Evolutionary conservation across 228 moss, liverwort and hornwort species (phyloP), one percentile per base, ranked within the genome.

Genomic region (Sphagnum fallax): DNA sequence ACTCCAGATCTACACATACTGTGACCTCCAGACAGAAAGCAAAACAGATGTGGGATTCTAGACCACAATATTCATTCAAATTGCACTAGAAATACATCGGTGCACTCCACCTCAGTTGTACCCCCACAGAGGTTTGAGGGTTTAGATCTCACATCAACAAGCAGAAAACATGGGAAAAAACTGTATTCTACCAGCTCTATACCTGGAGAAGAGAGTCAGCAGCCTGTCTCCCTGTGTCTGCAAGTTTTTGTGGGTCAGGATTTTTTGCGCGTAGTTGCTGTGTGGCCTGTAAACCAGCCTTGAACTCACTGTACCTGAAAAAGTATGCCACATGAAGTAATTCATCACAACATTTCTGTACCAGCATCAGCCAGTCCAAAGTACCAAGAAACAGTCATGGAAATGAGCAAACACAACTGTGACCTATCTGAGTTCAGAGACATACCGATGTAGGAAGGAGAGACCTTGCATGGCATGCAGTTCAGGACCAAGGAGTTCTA

Each of bases 401-500:
- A 32, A 32, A 32, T 32, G 32, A 32, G 32, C 32, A 32, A 32
- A 32, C 32, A 32, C 3, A 32, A 32, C 32, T 32, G 32, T 32
- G 2, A 32, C 32, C 32, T 32, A 32, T 32, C 32, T 32, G 32
- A 32, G 32, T 32, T 1, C 32, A 32, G 32, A 32, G 32, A 32
- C 32, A 32, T 3, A 87, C 88, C 86, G 90, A 65, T 87, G 90
- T 58, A 93, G 81, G 81, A 98, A 93, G 48, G 93, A 85, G 50
- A 98, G 86, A 65, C 92, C 93, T 63, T 84, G 89, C 53, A 83
- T 78, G 15, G 89, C 87, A 71, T 92, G 91, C 71, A 98, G 88
- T 69, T 93, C 93, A 32, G 90, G 88, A 63, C 98, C 98, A 69
- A 98, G 80, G 72, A 98, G 80, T 68, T 90, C 91, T 71, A 98